phyloP scores from a whole-genome alignment of 306 rosid genomes.

The Gastrolobium villosum region DNA sequence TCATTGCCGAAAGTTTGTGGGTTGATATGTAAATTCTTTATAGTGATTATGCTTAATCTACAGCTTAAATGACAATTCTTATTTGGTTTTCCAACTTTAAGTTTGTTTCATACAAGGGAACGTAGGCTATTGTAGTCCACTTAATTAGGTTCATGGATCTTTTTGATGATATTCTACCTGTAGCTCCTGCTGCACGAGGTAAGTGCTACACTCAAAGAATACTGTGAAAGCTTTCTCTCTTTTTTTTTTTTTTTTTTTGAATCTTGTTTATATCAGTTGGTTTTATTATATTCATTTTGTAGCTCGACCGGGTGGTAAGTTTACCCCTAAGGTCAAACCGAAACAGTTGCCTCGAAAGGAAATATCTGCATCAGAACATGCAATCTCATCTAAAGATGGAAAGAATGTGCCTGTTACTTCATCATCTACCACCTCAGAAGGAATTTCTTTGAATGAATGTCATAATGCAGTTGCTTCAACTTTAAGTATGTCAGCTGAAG shows the following conservation, averaged over 20 bases:
- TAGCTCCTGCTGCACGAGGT: constrained; percentile 53
- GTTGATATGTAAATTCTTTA: background rate
- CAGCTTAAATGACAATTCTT: constrained; percentile 22
- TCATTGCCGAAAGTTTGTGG: background rate
- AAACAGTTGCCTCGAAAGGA: constrained; percentile 63
- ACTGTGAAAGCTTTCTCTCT: background rate
- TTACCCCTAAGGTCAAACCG: constrained; percentile 70
- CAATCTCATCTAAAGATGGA: constrained; percentile 45
- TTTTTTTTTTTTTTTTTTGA: background rate
- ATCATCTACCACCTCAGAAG: constrained; percentile 36
- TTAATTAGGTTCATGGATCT: constrained; percentile 59
- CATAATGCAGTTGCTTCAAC: constrained; percentile 44
- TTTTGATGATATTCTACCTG: constrained; percentile 67
- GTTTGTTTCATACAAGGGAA: constrained; percentile 24
- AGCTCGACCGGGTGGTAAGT: constrained; percentile 62
- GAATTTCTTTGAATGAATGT: constrained; percentile 36
- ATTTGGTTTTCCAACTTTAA: constrained; percentile 37
- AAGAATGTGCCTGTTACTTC: constrained; percentile 43
- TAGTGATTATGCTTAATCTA: background rate
- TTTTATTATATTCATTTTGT: constrained; percentile 41
- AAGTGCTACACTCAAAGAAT: constrained; percentile 33
- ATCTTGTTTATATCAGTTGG: background rate
- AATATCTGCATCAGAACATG: constrained; percentile 41
- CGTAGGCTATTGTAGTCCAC: constrained; percentile 5
- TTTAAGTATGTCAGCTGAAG: constrained; percentile 26